Base-by-base conservation (phyloP, 2,329 filamentous ascomycete genomes). In the Paraconiothyrium sp. region DNA sequence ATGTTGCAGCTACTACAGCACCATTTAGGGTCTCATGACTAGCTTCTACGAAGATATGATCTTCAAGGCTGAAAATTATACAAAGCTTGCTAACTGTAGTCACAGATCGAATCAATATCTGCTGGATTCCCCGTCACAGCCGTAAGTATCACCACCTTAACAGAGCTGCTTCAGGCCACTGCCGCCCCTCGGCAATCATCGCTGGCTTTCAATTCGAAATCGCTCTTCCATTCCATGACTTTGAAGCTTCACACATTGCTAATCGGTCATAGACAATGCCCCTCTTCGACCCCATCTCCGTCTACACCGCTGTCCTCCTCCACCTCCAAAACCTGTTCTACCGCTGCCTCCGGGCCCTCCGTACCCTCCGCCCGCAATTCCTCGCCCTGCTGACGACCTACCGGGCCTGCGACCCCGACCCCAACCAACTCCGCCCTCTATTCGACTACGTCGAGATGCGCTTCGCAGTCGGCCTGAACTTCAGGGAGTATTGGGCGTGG, bases 401-500 rank as follows among this genome's bases (percentile, higher is more conserved):
- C 37, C 13, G 16, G 16, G 16, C 39, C 14, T 16, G 16, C 39
- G 14, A 24, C 43, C 20, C 43, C 20, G 6, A 7, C n/a, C 20
- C 43, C n/a, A 20, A 10, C 9, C 43, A 46, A 20, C 11, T 24
- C 43, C 43, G 11, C 43, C 10, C 20, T 20, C 20, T 46, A 6
- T 20, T 46, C n/a, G 20, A 46, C 43, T 46, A 22, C 43, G 20
- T 46, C 20, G 43, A 46, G 43, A 1, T 46, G 10, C 43, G 20
- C 20, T 46, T 46, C 43, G 43, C 20, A 2, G 20, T 24, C n/a
- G 43, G 20, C 20, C 20, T 46, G n/a, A 39, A 32, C 4, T 27
- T 52, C 34, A n/a, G 49, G 30, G n/a, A 52, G 49, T 52, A 20
- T 37, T 52, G 49, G 32, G 49, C 49, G 49, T 39, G 10, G 32